Percentiles rank a stretch among this genome's conserved stretches.
phyloP scores from a whole-genome alignment of 257 asterid species.

The Cruciata laevipes region DNA sequence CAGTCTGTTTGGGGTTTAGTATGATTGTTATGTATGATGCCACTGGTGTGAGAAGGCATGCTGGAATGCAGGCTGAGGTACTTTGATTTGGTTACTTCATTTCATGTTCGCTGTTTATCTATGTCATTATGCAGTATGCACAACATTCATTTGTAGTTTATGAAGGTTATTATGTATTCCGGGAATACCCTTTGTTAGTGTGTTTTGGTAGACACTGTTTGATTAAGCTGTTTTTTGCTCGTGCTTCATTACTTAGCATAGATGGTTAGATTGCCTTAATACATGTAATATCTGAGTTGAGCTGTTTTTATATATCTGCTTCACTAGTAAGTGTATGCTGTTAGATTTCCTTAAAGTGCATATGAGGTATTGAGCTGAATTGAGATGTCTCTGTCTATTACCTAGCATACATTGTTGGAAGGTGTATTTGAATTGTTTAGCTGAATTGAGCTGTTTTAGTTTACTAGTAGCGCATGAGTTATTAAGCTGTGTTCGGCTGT shows the following conservation, averaged over 20 bases:
- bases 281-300: not conserved
- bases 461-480: too few relatives aligned
- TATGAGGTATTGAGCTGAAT: not conserved
- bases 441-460: too few relatives aligned
- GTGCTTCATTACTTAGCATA: not conserved
- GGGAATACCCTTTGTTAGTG: not conserved
- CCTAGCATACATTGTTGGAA: not conserved
- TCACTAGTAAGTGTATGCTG: not conserved
- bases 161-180: not conserved
- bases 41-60: conserved; percentile 80
- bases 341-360: not conserved
- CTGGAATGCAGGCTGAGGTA: conserved; percentile 95
- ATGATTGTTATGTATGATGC: conserved; percentile 96
- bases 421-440: not conserved
- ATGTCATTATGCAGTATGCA: too few relatives aligned
- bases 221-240: not conserved
- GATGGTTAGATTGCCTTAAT: too few relatives aligned
- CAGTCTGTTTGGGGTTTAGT: conserved; percentile 79
- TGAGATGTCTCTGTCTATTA: not conserved
- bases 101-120: not conserved
- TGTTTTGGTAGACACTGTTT: not conserved
- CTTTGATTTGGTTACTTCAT: not conserved
- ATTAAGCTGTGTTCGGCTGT: too few relatives aligned
- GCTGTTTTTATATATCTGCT: not conserved
- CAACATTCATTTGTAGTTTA: not conserved